Percentiles rank a stretch among this genome's conserved stretches.
phyloP scores from a whole-genome alignment of 495 filamentous ascomycete genomes.

The Aspergillus mulundensis region DNA sequence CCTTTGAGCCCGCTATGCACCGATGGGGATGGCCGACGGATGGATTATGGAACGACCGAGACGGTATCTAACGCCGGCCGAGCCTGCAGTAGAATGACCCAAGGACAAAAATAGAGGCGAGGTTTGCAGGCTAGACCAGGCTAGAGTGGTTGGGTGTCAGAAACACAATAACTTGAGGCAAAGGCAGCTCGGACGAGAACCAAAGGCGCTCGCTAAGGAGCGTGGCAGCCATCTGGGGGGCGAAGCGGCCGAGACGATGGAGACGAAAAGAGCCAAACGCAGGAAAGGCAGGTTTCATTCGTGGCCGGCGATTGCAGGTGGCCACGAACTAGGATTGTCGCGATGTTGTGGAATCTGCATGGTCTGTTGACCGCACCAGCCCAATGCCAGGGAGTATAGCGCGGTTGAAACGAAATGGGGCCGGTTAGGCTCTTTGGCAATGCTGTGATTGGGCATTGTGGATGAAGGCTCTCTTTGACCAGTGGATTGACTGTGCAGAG shows the following conservation, averaged over 20 bases:
- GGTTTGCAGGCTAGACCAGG: slow-evolving; percentile 11
- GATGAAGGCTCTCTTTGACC: not conserved
- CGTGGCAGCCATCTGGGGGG: slow-evolving; percentile 16
- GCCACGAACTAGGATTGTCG: slow-evolving; percentile 7
- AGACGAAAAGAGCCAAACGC: slow-evolving; percentile 1
- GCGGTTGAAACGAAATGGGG: not conserved
- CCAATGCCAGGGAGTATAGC: not conserved
- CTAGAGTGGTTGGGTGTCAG: slow-evolving; percentile 14
- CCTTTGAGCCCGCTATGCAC: not conserved
- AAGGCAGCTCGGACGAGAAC: not conserved
- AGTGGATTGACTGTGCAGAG: too few relatives aligned
- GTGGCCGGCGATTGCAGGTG: not conserved
- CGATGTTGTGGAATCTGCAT: slow-evolving; percentile 12
- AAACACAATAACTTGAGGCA: not conserved
- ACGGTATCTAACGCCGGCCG: slow-evolving; percentile 6
- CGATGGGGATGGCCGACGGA: not conserved
- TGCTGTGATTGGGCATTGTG: not conserved
- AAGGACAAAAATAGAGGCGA: slow-evolving; percentile 22
- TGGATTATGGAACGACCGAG: slow-evolving; percentile 13
- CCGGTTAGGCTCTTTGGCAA: not conserved
- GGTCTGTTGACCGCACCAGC: not conserved
- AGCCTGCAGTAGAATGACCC: slow-evolving; percentile 8
- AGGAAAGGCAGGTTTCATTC: slow-evolving; percentile 1
- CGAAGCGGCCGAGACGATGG: not conserved
- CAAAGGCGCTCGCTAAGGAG: slow-evolving; percentile 4